These are phyloP conservation scores for Saturnispora saitoi DNA, from an alignment of 805 yeast genomes.

Conservation along the genomic window DNA sequence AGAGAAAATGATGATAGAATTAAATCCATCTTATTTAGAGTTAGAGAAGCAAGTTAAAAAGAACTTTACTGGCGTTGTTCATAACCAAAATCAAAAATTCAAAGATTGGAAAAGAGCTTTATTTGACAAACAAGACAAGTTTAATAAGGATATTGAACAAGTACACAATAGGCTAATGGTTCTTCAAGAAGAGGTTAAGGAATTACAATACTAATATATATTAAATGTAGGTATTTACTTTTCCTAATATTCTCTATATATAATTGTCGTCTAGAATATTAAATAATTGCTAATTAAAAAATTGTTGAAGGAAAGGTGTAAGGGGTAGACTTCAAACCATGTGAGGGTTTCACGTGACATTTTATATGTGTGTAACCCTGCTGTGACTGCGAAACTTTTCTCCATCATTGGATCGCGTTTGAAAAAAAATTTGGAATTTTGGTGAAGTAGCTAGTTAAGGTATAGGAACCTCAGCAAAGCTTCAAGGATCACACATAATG, in stretches of 20 bases:
- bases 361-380: neutral
- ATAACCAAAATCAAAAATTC: slow-evolving; percentile 46
- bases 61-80: slow-evolving; percentile 35
- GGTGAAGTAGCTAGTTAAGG: neutral
- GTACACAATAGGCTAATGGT: slow-evolving; percentile 30
- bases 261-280: too few species aligned
- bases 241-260: too few species aligned
- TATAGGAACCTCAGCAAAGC: slow-evolving; percentile 6
- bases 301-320: neutral
- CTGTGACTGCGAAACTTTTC: slow-evolving; percentile 7
- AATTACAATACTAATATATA: slow-evolving; percentile 3
- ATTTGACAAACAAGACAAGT: slow-evolving; percentile 43
- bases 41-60: slow-evolving; percentile 36
- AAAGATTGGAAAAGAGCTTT: slow-evolving; percentile 55
- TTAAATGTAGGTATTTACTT: too few species aligned
- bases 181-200: slow-evolving; percentile 28
- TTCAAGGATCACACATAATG: slow-evolving; percentile 44
- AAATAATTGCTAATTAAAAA: neutral
- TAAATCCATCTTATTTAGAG: slow-evolving; percentile 40
- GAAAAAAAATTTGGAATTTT: slow-evolving; percentile 6
- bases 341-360: slow-evolving; percentile 8
- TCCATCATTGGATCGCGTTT: neutral
- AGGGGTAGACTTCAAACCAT: neutral
- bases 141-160: slow-evolving; percentile 46
- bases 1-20: slow-evolving; percentile 33